Evolutionary conservation across 2,329 filamentous ascomycete species (phyloP).

Genomic region (Pleomassaria siparia): DNA sequence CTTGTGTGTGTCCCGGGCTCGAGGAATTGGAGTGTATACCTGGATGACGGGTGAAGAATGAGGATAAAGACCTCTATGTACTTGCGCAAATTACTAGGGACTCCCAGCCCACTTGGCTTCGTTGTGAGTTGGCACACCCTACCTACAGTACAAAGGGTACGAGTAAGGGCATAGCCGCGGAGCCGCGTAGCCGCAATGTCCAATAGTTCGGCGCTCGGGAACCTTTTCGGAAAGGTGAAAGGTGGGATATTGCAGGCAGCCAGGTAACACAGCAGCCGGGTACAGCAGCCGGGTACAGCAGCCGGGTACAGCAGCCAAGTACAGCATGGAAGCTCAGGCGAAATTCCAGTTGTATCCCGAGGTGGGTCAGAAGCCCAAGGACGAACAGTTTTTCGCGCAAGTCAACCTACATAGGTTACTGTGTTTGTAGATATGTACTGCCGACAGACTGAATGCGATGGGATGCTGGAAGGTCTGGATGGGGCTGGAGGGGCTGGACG

Average conservation of each 20-base stretch:
- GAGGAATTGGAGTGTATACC: conserved; percentile 3
- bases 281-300: too few species aligned
- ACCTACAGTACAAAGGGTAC: too few species aligned
- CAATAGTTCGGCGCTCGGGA: conserved; percentile 13
- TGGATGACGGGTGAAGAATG: conserved; percentile 1
- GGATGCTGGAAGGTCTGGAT: not conserved
- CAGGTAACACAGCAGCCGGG: too few species aligned
- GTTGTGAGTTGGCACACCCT: conserved; percentile 15
- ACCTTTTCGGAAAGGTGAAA: conserved; percentile 9
- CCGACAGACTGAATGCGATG: conserved; percentile 8
- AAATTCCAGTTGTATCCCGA: not conserved
- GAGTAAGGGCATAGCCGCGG: conserved; percentile 2
- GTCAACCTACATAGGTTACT: conserved; percentile 16
- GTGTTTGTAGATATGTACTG: too few species aligned
- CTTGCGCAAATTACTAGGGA: not conserved
- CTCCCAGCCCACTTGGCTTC: not conserved
- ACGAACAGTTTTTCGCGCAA: conserved; percentile 3
- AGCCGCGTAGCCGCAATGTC: conserved; percentile 10
- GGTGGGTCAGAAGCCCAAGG: conserved; percentile 1
- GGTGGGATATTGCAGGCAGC: not conserved
- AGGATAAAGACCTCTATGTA: conserved; percentile 1
- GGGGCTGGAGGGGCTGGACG: conserved; percentile 1
- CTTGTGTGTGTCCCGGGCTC: not conserved
- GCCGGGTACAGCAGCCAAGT: too few species aligned
- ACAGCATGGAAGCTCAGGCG: not conserved